Conservation (phyloP, 2,329 filamentous ascomycete genomes). For the Paecilomyces variotii region DNA sequence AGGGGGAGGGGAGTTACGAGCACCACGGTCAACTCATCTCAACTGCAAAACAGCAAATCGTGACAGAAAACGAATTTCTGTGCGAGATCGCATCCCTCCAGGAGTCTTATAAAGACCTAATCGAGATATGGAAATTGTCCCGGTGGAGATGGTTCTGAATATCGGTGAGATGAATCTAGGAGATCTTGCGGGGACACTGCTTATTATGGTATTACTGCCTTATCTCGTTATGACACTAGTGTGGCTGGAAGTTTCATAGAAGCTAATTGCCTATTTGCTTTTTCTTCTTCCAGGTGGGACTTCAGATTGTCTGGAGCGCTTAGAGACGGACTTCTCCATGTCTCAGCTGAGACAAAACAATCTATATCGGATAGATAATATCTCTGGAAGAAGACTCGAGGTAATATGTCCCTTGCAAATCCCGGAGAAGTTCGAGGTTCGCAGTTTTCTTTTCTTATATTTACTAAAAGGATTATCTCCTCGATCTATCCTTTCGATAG, state of each 20-base stretch:
- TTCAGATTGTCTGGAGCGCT: background rate
- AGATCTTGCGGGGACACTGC: background rate
- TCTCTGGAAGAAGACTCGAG: background rate
- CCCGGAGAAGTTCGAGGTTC: background rate
- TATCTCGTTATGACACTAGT: background rate
- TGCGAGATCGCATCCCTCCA: background rate
- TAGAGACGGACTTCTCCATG: background rate
- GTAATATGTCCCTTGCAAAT: background rate
- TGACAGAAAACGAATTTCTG: background rate
- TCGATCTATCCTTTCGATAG: too few relatives aligned
- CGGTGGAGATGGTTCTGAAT: background rate
- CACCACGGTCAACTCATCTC: background rate
- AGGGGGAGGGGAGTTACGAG: background rate
- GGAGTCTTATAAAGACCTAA: background rate
- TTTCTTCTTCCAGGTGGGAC: background rate
- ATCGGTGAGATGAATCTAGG: background rate
- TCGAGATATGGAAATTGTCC: background rate
- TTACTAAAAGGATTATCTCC: too few relatives aligned
- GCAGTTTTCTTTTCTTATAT: background rate
- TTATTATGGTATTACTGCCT: background rate
- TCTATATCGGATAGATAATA: background rate
- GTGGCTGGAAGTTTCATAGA: background rate
- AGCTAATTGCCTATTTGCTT: background rate
- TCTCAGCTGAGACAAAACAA: background rate
- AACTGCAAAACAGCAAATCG: background rate